phyloP scores from a whole-genome alignment of 2,329 filamentous ascomycete species.

The Alternaria sp. region DNA sequence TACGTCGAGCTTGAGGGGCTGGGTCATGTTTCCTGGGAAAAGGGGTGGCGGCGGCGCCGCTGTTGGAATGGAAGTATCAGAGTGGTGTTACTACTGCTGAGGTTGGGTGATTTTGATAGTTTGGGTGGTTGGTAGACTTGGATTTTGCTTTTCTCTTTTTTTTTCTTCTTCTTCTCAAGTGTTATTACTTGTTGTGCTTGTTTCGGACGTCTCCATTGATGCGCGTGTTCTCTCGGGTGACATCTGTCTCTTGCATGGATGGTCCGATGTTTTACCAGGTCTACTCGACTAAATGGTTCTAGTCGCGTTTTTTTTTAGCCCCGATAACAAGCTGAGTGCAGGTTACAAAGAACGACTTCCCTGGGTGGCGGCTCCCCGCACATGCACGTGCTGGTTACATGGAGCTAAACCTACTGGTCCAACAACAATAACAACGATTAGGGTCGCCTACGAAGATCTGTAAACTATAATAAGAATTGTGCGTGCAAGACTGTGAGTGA shows the following conservation, averaged over 20 bases:
- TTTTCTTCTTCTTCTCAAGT: background rate
- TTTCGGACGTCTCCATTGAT: background rate
- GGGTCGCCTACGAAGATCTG: background rate
- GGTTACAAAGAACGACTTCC: background rate
- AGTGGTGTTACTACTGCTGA: slow-evolving; percentile 29
- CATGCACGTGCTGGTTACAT: slow-evolving; percentile 2
- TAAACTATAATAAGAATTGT: background rate
- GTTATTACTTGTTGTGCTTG: background rate
- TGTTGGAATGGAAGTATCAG: slow-evolving; percentile 29
- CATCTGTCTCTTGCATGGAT: background rate
- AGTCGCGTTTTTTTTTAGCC: background rate
- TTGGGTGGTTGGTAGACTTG: background rate
- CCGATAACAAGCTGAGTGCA: background rate
- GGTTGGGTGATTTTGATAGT: slow-evolving; percentile 8
- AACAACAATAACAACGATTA: background rate
- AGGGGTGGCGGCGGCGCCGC: slow-evolving; percentile 29
- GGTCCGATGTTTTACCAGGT: too few species aligned
- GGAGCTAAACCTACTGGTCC: slow-evolving; percentile 1
- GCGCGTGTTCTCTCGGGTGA: background rate
- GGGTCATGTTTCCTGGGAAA: slow-evolving; percentile 46
- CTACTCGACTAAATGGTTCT: background rate
- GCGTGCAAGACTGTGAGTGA: background rate
- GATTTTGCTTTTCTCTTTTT: background rate
- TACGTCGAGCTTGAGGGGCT: slow-evolving; percentile 52
- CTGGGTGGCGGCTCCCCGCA: slow-evolving; percentile 6